Evolutionary conservation across 2,329 filamentous ascomycete species (phyloP), one percentile per base, ranked within the genome.

Genomic region (Nemania sp.): DNA sequence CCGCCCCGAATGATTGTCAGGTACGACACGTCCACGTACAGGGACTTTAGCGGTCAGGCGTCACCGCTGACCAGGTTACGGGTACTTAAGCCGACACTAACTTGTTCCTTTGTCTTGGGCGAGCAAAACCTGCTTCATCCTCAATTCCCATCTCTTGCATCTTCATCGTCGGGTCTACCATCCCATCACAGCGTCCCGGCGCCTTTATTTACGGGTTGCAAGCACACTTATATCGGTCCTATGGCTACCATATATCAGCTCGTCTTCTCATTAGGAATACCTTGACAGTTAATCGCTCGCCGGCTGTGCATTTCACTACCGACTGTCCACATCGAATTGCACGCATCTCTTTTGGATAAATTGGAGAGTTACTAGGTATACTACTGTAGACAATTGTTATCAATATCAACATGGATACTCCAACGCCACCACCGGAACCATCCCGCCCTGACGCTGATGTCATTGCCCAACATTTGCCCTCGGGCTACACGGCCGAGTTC

Each of bases 401-500:
- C n/a, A n/a, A n/a, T 40, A 9, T 46, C 60, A 59, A 45, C 20
- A 55, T 59, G 58, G 15, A 57, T 4, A 54, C 52, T 37, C 53
- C 57, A 32, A 18, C 40, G 10, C 55, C 65, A 10, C 60, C 51
- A 5, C 65, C 59, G 51, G 60, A 54, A 2, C 65, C 59, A 46
- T 35, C 63, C 32, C 57, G 58, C 32, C 61, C 51, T 5, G 65
- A 66, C 35, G 65, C 63, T 17, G 61, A 67, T 20, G 57, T 65
- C 29, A 63, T 67, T 17, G 57, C 65, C 2, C 60, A 63, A n/a
- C 65, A 67, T 55, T 57, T 67, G 3, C 63, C 65, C 5, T n/a
- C 59, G 29, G 63, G 65, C 18, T 81, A 76, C 65, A 75, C 78
- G n/a, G 77, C 76, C 32, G 74, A 76, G 34, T 78, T 80, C 59